Evolutionary conservation across 1,284 basidiomycete genomes (phyloP).

Genomic region (Thecaphora thlaspeos): DNA sequence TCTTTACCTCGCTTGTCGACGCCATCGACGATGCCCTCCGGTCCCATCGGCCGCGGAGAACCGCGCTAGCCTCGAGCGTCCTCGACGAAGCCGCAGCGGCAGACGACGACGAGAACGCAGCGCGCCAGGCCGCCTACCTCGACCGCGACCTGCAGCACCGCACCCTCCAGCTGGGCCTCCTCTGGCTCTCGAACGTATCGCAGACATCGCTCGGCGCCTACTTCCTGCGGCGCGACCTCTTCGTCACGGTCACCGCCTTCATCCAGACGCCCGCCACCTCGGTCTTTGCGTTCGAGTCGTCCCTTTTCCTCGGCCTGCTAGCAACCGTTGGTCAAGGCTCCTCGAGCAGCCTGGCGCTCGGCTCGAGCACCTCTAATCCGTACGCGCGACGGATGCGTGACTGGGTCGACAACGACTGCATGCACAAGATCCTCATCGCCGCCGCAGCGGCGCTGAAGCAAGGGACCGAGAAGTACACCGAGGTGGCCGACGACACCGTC

Average conservation of each 20-base stretch:
- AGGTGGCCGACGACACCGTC: constrained; percentile 26
- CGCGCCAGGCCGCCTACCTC: constrained; percentile 23
- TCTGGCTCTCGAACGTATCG: constrained; percentile 40
- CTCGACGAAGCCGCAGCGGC: background rate
- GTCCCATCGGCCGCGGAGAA: constrained; percentile 1
- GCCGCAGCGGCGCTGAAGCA: constrained; percentile 22
- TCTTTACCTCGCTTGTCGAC: constrained; percentile 45
- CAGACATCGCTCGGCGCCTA: constrained; percentile 48
- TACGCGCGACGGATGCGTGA: constrained; percentile 37
- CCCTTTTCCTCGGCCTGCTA: constrained; percentile 47
- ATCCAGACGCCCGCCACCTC: constrained; percentile 20
- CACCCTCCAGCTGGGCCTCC: constrained; percentile 38
- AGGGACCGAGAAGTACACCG: constrained; percentile 17
- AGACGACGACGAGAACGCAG: constrained; percentile 1
- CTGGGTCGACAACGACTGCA: constrained; percentile 40
- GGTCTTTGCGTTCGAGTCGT: constrained; percentile 38
- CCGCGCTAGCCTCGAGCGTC: background rate
- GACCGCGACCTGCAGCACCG: constrained; percentile 33
- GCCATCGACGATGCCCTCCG: constrained; percentile 42
- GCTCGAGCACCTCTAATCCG: constrained; percentile 30
- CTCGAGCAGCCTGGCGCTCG: constrained; percentile 19
- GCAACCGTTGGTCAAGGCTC: constrained; percentile 44
- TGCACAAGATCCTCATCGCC: constrained; percentile 25
- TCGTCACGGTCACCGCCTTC: constrained; percentile 35
- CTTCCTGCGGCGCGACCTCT: constrained; percentile 49